Percentiles rank a stretch among this genome's conserved stretches.
These are phyloP conservation scores for Luvunga scandens DNA, from an alignment of 345 rosid genomes.

Conservation along the genomic window DNA sequence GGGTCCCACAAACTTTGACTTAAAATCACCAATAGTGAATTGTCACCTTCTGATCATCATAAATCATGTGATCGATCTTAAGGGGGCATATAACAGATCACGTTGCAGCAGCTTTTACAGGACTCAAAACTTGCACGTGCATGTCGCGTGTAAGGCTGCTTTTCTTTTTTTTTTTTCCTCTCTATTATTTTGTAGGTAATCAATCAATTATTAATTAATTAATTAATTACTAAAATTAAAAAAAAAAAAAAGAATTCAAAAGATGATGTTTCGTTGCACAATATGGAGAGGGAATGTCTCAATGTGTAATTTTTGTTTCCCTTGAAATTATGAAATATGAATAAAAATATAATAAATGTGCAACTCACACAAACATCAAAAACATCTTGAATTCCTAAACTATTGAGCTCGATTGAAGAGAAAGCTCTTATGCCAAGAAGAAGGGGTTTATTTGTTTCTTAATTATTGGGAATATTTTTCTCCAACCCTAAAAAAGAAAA, in stretches of 20 bases:
- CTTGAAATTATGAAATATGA: background rate
- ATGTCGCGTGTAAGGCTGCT: background rate
- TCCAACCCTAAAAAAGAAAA: background rate
- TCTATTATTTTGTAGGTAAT: too few species aligned
- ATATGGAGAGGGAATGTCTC: background rate
- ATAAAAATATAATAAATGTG: background rate
- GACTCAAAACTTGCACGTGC: background rate
- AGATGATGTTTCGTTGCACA: background rate
- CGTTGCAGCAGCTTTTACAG: slow-evolving; percentile 20
- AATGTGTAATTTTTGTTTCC: background rate
- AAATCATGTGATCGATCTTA: slow-evolving; percentile 9
- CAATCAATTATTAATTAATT: background rate
- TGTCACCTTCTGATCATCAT: background rate
- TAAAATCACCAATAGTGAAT: background rate
- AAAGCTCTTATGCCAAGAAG: background rate
- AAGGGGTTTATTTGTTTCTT: background rate
- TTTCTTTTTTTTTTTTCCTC: background rate
- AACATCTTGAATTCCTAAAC: background rate
- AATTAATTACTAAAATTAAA: background rate
- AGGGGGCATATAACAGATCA: slow-evolving; percentile 16
- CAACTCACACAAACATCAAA: background rate
- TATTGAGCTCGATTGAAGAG: background rate
- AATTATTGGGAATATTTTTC: background rate
- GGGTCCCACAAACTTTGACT: slow-evolving; percentile 6
- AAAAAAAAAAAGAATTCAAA: background rate